phyloP scores from a whole-genome alignment of 1,284 basidiomycete species.

The Malassezia dermatis region DNA sequence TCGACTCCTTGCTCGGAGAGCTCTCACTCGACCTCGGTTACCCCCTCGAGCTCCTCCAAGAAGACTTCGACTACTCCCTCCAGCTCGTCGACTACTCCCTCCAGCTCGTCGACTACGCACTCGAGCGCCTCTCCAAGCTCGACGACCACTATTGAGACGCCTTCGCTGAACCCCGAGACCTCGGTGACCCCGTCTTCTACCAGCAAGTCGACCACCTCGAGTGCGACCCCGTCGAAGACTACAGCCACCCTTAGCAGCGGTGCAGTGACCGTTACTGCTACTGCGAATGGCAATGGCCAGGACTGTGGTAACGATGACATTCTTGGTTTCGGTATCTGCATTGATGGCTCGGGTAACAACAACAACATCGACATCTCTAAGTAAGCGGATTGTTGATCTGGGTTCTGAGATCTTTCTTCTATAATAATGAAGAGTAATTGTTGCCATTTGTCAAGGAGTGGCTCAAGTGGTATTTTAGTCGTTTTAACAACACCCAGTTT shows the following conservation, averaged over 20 bases:
- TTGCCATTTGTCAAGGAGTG: too few relatives aligned
- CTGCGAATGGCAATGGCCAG: neutral
- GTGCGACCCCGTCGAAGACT: neutral
- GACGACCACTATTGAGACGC: neutral
- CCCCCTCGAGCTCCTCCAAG: neutral
- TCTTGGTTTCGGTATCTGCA: neutral
- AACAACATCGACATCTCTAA: neutral
- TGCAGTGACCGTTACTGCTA: neutral
- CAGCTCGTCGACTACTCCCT: neutral
- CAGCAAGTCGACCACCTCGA: neutral
- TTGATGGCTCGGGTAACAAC: neutral
- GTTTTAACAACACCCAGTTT: too few relatives aligned
- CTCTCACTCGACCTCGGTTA: neutral
- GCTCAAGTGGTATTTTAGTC: too few relatives aligned
- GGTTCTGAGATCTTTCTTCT: too few relatives aligned
- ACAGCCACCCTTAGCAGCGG: neutral
- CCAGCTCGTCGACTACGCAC: neutral
- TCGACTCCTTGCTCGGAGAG: neutral
- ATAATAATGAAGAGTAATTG: neutral
- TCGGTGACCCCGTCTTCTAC: neutral
- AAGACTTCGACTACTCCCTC: neutral
- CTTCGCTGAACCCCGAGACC: neutral
- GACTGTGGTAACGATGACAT: neutral
- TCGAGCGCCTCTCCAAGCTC: neutral
- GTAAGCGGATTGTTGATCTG: neutral